Evolutionary conservation across 2,329 filamentous ascomycete species (phyloP).

Genomic region (Coniochaeta ligniaria): DNA sequence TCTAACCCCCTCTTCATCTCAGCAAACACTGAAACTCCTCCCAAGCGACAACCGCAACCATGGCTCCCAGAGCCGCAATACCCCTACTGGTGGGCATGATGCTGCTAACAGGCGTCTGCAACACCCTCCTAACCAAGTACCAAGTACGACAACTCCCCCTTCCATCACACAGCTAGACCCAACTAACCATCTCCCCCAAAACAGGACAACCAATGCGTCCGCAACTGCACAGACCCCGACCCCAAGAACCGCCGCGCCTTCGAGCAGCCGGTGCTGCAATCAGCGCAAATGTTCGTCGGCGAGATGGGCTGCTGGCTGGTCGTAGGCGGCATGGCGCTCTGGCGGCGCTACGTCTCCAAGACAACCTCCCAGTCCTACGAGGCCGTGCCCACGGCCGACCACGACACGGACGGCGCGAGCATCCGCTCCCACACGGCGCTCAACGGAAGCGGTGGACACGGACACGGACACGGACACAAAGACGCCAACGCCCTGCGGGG

Average conservation of each 20-base stretch:
- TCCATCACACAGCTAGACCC: neutral
- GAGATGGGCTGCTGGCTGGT: constrained; percentile 97
- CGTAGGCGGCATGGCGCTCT: constrained; percentile 62
- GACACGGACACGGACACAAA: constrained; percentile 28
- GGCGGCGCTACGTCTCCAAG: constrained; percentile 46
- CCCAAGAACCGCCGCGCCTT: constrained; percentile 64
- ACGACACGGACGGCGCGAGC: constrained; percentile 36
- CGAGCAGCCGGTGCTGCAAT: constrained; percentile 94
- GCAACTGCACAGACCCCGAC: constrained; percentile 70
- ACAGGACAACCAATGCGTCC: constrained; percentile 93
- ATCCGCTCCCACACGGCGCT: constrained; percentile 35
- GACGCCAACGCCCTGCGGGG: constrained; percentile 57
- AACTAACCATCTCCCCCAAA: neutral
- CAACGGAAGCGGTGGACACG: constrained; percentile 22
- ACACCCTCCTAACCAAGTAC: constrained; percentile 94
- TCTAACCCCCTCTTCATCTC: no score
- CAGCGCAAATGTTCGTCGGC: constrained; percentile 95
- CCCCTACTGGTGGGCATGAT: constrained; percentile 92
- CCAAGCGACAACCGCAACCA: constrained; percentile 25
- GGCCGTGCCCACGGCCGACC: constrained; percentile 48
- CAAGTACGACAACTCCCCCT: constrained; percentile 51
- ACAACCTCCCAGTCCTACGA: constrained; percentile 48
- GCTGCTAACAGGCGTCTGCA: constrained; percentile 92
- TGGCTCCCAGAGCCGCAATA: constrained; percentile 66
- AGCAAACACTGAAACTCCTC: no score